Base-by-base conservation (phyloP, 1,139 yeast genomes). In the Saccharomyces hybrid region DNA sequence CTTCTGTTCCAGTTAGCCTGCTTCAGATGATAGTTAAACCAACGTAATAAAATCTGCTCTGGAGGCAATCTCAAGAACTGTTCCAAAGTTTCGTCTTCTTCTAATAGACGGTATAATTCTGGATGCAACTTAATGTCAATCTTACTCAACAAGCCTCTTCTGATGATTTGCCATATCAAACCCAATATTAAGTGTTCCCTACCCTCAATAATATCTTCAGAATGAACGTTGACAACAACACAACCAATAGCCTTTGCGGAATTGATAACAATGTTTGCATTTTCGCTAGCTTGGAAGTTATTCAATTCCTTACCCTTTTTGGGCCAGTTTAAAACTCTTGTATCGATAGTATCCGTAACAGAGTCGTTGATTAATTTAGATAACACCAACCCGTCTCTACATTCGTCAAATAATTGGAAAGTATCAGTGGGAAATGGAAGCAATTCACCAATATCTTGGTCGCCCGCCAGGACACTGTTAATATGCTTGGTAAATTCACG, bases 211-310 rank as follows among this genome's bases (percentile, higher is more conserved):
- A 93, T 88, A 72, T 93, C 98, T 70, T 93, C 98, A 4, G 98
- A 88, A 66, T 93, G 98, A 51, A 93, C 98, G 69, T 93, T 93
- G 52, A 95, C 98, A 51, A 93, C 99, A 54, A 93, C 88, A 78
- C 98, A 93, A 23, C 98, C 99, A 73, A 93, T 93, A 54, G 98
- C 99, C 75, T 93, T 93, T 46, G 99, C 99, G 3, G 99, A 93
- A 71, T 93, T 93, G 73, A 93, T 88, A 49, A 93, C 99, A 63
- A 93, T 91, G 73, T 93, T 93, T 54, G 99, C 97, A 73, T 93
- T 93, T 75, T 93, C 99, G 58, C 88, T 82, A 85, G 95, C 91
- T 63, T 91, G 95, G 77, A 93, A 93, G 68, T 89, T 89, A 77
- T 95, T 93, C 69, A 93, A 79, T n/a, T 80, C 75, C 73, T 89